Base-by-base conservation (phyloP, 805 yeast species). In the Wickerhamiella bombiphila region DNA sequence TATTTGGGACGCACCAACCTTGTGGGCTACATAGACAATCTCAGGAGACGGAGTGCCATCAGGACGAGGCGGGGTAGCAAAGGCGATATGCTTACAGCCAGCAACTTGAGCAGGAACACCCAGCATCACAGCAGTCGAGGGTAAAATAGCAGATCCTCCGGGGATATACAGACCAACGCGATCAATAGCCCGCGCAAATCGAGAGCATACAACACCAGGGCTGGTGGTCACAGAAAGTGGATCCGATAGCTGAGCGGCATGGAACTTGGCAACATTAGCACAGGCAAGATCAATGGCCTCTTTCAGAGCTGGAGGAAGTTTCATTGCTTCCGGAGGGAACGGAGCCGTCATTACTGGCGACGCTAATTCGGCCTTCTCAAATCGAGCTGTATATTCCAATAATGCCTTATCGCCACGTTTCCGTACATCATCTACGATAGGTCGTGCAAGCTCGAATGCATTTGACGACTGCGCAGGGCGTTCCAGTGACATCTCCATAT, bases 81-180 rank as follows among this genome's bases (percentile, higher is more conserved):
- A 60, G 13, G 86, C 65, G 47, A 91, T 88, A 54, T 85, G 88
- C 52, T 76, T 72, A 65, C 97, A 91, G 4, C 95, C 95, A 20
- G 99, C 99, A 44, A 86, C 99, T 57, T 76, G 73, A 15, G 98
- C 98, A 17, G 99, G 99, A 37, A 91, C 95, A 53, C 98, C 97
- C 50, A 91, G 70, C 96, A 91, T 91, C 61, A 91, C 70, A 4
- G 97, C 93, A 11, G 99, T 91, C 15, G 97, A 88, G 30, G 99
- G 99, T 47, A 91, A 69, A 24, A 91, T 88, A 3, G 99, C 99
- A 32, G 97, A 85, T 50, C 99, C 99, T 51, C 99, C 99, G 38
- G 99, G 99, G 42, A 91, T 81, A 55, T 91, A 91, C 42, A 93
- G 70, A 43, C 98, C 99, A 38, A 91, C 98, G 42, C 72, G 76